Evolutionary conservation across 176 grass and related monocot species (phyloP).

Genomic region (Coix lacrymajobi): DNA sequence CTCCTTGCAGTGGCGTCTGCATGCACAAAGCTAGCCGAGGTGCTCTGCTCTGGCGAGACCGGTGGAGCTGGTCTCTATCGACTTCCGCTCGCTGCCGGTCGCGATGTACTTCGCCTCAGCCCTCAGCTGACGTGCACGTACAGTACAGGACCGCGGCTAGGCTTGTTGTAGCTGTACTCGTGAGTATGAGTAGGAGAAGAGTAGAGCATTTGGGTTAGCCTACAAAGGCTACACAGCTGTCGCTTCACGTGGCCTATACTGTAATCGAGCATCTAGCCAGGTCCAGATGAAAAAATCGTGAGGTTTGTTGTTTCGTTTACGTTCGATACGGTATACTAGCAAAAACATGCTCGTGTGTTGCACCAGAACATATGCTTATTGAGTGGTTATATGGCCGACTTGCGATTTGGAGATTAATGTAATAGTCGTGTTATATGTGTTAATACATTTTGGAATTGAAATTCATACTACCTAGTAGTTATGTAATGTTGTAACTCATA

Average conservation of each 20-base stretch:
- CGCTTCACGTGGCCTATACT: not conserved
- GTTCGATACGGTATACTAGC: too few relatives aligned
- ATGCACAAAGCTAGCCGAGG: not conserved
- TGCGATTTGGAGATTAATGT: too few relatives aligned
- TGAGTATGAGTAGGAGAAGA: too few relatives aligned
- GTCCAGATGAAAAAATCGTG: not conserved
- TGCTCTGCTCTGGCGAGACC: not conserved
- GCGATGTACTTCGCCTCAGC: constrained; percentile 1
- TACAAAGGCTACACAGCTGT: not conserved
- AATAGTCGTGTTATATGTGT: too few relatives aligned
- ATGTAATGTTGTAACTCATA: too few relatives aligned
- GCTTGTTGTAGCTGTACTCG: not conserved
- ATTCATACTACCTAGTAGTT: too few relatives aligned
- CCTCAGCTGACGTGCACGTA: not conserved
- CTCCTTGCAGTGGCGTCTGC: not conserved
- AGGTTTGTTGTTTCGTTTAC: not conserved
- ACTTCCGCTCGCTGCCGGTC: not conserved
- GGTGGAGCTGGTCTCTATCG: not conserved
- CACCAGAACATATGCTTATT: too few relatives aligned
- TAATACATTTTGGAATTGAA: too few relatives aligned
- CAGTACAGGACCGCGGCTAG: not conserved
- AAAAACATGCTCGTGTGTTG: too few relatives aligned
- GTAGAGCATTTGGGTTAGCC: not conserved
- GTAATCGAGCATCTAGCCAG: not conserved
- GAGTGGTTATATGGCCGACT: too few relatives aligned